Evolutionary conservation across 2,329 filamentous ascomycete species (phyloP), one percentile per base, ranked within the genome.

Genomic region (Fusarium palustre): DNA sequence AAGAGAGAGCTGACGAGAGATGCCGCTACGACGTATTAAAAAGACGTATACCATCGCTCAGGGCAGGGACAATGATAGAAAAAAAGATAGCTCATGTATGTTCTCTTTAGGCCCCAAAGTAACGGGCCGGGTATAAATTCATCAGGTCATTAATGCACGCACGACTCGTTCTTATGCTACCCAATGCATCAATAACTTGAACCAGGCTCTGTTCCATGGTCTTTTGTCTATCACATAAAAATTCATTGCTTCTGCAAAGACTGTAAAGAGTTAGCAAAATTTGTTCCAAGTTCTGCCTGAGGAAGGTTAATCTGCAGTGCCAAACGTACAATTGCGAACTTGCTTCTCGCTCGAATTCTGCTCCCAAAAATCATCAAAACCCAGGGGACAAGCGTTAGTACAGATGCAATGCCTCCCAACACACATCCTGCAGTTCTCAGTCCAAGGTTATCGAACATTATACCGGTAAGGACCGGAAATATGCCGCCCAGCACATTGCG

Each of bases 331-430:
- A 84, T 86, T 7, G 93, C 93, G 80, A 97, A 91, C 71, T 88
- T 91, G 76, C 92, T 96, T 76, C 90, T 87, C 13, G 87, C 86
- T 30, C 94, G 84, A 67, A 97, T 97, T 68, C 76, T 86, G 34
- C 91, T 88, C 0, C 94, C 95, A 70, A 88, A 96, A 33, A 96
- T 88, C 0, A 94, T 87, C 53, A 97, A 78, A 0, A 94, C 89
- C 92, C 93, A 97, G 0, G 94, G 95, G n/a, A 97, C 93, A 3
- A 92, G 77, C 0, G 92, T 94, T 66, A 97, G 78, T 3, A 86
- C 77, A 2, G 81, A 79, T 13, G 88, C 90, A 64, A 97, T 87
- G 1, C 89, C 91, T 7, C 94, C 94, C 9, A 97, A 80, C 46
- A 97, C 76, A 65, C 88, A 92, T 4, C 90, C 92, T 0, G 92